Percentiles rank a stretch among this genome's conserved stretches.
These are phyloP conservation scores for Mortierella sp. DNA, from an alignment of 371 early-diverging fungal genomes.

Conservation along the genomic window DNA sequence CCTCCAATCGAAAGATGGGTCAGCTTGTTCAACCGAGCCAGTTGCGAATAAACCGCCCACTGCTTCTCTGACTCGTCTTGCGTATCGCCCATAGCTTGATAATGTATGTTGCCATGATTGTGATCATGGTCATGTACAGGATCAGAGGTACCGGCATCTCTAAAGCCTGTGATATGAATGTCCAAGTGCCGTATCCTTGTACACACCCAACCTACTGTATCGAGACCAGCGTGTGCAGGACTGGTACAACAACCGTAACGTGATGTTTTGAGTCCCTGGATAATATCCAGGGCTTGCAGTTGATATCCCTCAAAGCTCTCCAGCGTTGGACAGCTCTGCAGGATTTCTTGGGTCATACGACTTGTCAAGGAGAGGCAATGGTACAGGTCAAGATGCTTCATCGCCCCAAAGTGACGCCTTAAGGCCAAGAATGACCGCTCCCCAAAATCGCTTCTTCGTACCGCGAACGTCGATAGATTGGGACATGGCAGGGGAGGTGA, in stretches of 20 bases:
- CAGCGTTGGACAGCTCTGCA: slow-evolving; percentile 14
- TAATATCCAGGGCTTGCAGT: slow-evolving; percentile 22
- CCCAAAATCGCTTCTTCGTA: slow-evolving; percentile 34
- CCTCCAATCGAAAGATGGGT: slow-evolving; percentile 29
- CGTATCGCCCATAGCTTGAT: not conserved
- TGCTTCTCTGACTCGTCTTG: slow-evolving; percentile 10
- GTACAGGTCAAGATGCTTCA: slow-evolving; percentile 16
- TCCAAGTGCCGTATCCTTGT: slow-evolving; percentile 13
- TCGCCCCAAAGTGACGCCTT: slow-evolving; percentile 16
- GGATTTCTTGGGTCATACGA: slow-evolving; percentile 27
- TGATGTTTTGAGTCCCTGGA: not conserved
- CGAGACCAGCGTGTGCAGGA: too few relatives aligned
- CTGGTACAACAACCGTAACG: not conserved
- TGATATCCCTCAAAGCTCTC: slow-evolving; percentile 39
- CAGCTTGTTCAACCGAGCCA: slow-evolving; percentile 19
- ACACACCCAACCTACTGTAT: slow-evolving; percentile 18
- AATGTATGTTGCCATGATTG: too few relatives aligned
- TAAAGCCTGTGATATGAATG: slow-evolving; percentile 26
- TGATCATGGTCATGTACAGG: too few relatives aligned
- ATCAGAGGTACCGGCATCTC: not conserved
- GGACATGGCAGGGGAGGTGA: not conserved
- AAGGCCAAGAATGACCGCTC: slow-evolving; percentile 9
- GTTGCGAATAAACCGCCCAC: slow-evolving; percentile 21
- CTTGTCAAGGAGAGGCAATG: slow-evolving; percentile 25
- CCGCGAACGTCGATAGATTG: slow-evolving; percentile 7